phyloP scores from a whole-genome alignment of 1,139 yeast species.

The Sporopachydermia cereana region DNA sequence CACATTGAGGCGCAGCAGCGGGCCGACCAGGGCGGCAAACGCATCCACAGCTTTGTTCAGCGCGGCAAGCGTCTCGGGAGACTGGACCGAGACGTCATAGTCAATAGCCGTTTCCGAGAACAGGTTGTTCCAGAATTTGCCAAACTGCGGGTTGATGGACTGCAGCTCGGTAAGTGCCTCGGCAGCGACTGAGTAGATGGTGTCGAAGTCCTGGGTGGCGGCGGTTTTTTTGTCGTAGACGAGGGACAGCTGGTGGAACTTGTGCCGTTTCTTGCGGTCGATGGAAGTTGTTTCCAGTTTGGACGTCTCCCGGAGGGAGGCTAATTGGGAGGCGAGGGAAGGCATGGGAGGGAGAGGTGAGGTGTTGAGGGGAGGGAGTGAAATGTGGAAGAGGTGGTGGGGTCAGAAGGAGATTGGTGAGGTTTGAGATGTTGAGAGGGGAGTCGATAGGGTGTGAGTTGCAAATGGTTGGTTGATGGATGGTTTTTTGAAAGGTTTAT shows the following conservation, averaged over 20 bases:
- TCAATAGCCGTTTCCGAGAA: conserved; percentile 72
- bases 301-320: conserved; percentile 56
- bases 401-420: no score
- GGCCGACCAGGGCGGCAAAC: conserved; percentile 65
- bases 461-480: no score
- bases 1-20: conserved; percentile 61
- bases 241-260: conserved; percentile 78
- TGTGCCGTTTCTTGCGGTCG: conserved; percentile 78
- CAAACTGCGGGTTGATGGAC: conserved; percentile 62
- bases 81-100: conserved; percentile 69
- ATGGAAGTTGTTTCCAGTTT: conserved; percentile 37
- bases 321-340: conserved; percentile 74
- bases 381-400: no score
- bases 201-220: conserved; percentile 84
- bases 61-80: conserved; percentile 62
- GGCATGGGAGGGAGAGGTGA: no score
- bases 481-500: no score
- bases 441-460: no score
- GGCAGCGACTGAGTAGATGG: conserved; percentile 56
- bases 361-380: no score
- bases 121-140: conserved; percentile 54
- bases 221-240: conserved; percentile 82
- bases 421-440: no score
- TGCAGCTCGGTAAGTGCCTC: conserved; percentile 72
- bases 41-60: conserved; percentile 65